Evolutionary conservation across 192 early-diverging fungal genomes (phyloP).

Genomic region (Entophlyctis helioformis): DNA sequence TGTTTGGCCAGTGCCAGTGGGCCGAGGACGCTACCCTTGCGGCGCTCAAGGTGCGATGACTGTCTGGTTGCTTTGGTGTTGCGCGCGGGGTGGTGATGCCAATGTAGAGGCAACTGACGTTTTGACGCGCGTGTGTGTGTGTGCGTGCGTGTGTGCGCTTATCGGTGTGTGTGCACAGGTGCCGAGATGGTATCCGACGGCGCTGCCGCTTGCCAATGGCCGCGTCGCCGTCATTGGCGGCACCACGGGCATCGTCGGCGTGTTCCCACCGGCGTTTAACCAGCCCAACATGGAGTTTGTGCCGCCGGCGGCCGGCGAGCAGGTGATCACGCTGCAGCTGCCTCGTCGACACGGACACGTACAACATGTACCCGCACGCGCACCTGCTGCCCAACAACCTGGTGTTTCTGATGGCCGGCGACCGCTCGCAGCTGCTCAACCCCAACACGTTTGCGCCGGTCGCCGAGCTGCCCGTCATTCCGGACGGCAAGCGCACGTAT

Average conservation of each 20-base stretch:
- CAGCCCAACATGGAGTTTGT: conserved; percentile 2
- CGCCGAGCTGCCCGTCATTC: conserved; percentile 32
- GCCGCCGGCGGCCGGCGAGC: neutral
- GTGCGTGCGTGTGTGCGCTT: too few relatives aligned
- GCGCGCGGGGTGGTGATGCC: too few relatives aligned
- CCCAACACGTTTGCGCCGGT: conserved; percentile 15
- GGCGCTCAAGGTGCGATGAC: too few relatives aligned
- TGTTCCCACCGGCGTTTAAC: too few relatives aligned
- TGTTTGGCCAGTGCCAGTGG: too few relatives aligned
- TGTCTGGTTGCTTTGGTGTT: too few relatives aligned
- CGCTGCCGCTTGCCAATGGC: conserved; percentile 23
- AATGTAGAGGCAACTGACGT: too few relatives aligned
- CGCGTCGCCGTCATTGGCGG: conserved; percentile 44
- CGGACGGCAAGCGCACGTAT: conserved; percentile 31
- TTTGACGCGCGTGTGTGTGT: too few relatives aligned
- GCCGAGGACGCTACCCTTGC: too few relatives aligned
- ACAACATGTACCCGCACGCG: conserved; percentile 13
- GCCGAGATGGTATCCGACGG: conserved; percentile 8
- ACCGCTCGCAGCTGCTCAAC: neutral
- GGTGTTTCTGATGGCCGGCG: conserved; percentile 1
- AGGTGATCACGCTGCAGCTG: neutral
- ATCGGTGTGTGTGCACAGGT: too few relatives aligned
- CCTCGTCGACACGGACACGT: conserved; percentile 1
- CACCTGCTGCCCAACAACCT: conserved; percentile 4
- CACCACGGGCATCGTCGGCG: conserved; percentile 12